Base-by-base conservation (phyloP, 805 yeast genomes). In the Nakazawaea molendinolei region DNA sequence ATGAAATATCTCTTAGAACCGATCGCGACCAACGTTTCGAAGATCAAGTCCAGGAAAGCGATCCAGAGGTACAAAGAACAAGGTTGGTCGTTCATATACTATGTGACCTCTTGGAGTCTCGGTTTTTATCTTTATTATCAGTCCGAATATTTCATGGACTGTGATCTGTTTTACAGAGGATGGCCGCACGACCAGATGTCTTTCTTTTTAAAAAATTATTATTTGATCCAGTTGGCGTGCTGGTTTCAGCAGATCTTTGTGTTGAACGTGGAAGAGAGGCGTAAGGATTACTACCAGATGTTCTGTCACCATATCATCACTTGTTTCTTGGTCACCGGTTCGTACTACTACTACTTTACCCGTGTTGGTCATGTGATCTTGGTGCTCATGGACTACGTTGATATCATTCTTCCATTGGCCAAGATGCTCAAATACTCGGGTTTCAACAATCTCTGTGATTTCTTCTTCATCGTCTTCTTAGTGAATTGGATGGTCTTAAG, bases 271-370 rank as follows among this genome's bases (percentile, higher is more conserved):
- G 97, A 87, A 58, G 78, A 74, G 42, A 73, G 69, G 44, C 73
- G 97, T 43, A 86, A 86, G 53, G 97, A 87, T 54, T 78, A 84
- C 53, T 56, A 60, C 47, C 95, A 87, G 58, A 87, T 87, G 97
- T 75, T 86, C 50, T 61, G 79, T 31, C 97, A 87, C 55, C 97
- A 87, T 57, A 76, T 89, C 39, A 78, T 89, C 39, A 87, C 97
- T 1, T 69, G 78, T 47, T 47, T 64, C 16, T 67, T 87, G 38
- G 69, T 82, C 19, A 53, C 69, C 9, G 90, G 92, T 2, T 80
- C 92, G 1, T 87, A 86, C 56, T 65, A 63, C 50, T 76, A 74
- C 53, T 78, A 82, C 58, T 82, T 78, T 57, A 74, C 79, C 23
- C 69, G 85, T 24, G 71, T 85, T 38, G 96, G 97, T 21, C 85